Evolutionary conservation across 768 basidiomycete species (phyloP).

Genomic region (Cubamyces lactineus): DNA sequence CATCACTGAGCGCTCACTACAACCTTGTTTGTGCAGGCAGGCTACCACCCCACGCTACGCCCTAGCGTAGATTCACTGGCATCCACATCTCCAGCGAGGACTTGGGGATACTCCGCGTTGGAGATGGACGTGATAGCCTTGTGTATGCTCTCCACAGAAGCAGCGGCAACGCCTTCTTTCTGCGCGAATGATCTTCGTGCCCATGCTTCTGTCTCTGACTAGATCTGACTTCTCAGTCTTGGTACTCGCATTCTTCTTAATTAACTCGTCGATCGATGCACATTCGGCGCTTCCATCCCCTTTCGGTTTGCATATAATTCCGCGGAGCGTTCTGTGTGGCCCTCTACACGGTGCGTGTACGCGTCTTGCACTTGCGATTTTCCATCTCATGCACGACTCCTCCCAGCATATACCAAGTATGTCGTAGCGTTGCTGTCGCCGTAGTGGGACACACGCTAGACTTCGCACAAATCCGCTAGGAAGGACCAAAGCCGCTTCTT

Average conservation of each 20-base stretch:
- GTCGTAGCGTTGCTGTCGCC: neutral
- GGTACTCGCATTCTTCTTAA: neutral
- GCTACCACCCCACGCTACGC: too few species aligned
- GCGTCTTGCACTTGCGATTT: neutral
- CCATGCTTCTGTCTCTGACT: slow-evolving; percentile 14
- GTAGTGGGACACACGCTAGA: neutral
- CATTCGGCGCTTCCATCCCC: slow-evolving; percentile 7
- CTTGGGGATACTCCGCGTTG: neutral
- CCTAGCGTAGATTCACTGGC: too few species aligned
- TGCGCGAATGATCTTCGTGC: slow-evolving; percentile 9
- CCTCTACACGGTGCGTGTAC: neutral
- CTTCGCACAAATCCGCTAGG: neutral
- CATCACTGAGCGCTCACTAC: too few species aligned
- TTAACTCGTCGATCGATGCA: slow-evolving; percentile 15
- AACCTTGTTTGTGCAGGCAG: too few species aligned
- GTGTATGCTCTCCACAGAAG: slow-evolving; percentile 1
- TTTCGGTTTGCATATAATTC: neutral
- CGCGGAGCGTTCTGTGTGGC: neutral
- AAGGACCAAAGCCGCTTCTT: slow-evolving; percentile 6
- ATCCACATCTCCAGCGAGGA: too few species aligned
- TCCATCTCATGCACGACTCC: neutral
- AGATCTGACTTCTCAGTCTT: slow-evolving; percentile 8
- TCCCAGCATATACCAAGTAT: neutral
- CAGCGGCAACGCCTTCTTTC: slow-evolving; percentile 1
- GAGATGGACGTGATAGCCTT: slow-evolving; percentile 18